These are phyloP conservation scores for Leptodontidium sp. DNA, from an alignment of 2,329 filamentous ascomycete genomes.

Conservation along the genomic window DNA sequence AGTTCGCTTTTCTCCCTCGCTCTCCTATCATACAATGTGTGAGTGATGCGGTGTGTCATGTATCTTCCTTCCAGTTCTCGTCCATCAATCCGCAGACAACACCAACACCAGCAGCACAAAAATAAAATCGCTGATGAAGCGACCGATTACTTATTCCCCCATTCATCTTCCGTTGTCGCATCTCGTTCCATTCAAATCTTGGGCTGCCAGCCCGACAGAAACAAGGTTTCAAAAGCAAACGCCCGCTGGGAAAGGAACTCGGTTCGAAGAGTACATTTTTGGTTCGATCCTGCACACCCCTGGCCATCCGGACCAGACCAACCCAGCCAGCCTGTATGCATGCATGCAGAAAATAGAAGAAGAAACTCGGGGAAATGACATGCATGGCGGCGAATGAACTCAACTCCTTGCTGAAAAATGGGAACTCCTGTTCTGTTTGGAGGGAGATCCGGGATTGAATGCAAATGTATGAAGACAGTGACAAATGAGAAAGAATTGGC, in stretches of 20 bases:
- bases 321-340: conserved; percentile 37
- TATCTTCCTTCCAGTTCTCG: background rate
- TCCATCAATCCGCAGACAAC: background rate
- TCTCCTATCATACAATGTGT: conserved; percentile 10
- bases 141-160: conserved; percentile 15
- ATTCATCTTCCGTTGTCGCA: background rate
- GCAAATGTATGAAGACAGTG: conserved; percentile 9
- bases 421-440: conserved; percentile 2
- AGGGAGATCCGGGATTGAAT: background rate
- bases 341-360: conserved; percentile 23
- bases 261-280: conserved; percentile 47
- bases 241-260: conserved; percentile 39
- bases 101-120: background rate
- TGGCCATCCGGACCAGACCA: conserved; percentile 22
- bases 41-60: background rate
- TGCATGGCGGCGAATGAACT: conserved; percentile 17
- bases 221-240: conserved; percentile 25
- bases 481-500: conserved; percentile 20
- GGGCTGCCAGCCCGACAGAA: background rate
- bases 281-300: conserved; percentile 15
- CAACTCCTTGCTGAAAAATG: conserved; percentile 31
- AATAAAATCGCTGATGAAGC: conserved; percentile 34
- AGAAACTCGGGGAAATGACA: conserved; percentile 21
- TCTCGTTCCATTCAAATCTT: background rate
- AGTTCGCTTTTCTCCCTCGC: background rate